These are phyloP conservation scores for Colletotrichum incanum DNA, from an alignment of 2,329 filamentous ascomycete genomes.

Conservation along the genomic window DNA sequence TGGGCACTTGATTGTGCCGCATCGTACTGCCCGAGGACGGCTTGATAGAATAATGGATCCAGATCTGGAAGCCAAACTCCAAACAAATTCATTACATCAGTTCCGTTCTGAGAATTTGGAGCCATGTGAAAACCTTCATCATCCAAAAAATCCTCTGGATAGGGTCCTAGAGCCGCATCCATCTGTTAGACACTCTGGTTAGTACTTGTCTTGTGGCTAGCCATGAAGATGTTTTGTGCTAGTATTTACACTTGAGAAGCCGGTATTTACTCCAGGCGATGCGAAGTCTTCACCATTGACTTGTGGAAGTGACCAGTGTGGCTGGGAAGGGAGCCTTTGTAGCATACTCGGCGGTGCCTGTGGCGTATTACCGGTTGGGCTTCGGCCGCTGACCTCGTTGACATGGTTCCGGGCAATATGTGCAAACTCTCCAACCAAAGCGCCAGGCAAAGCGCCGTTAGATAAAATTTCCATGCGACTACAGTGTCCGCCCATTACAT, in stretches of 20 bases:
- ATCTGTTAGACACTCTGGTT: not conserved
- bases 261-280: not conserved
- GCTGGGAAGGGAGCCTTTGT: not conserved
- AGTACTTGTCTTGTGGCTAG: not conserved
- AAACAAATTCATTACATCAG: slow-evolving; percentile 49
- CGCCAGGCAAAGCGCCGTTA: slow-evolving; percentile 53
- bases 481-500: slow-evolving; percentile 59
- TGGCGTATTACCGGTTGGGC: not conserved
- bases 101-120: slow-evolving; percentile 41
- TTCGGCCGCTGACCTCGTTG: slow-evolving; percentile 42
- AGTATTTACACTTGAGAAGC: not conserved
- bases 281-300: not conserved
- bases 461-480: slow-evolving; percentile 57
- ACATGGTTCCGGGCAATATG: slow-evolving; percentile 59
- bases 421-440: slow-evolving; percentile 56
- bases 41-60: slow-evolving; percentile 44
- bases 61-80: slow-evolving; percentile 46
- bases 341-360: not conserved
- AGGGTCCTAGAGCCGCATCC: not conserved
- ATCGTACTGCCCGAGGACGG: slow-evolving; percentile 1
- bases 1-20: not conserved
- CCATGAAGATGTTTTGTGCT: not conserved
- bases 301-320: slow-evolving; percentile 20
- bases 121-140: slow-evolving; percentile 25
- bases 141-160: slow-evolving; percentile 37